phyloP scores from a whole-genome alignment of 768 basidiomycete species.

The Hortiboletus flavorubellus region DNA sequence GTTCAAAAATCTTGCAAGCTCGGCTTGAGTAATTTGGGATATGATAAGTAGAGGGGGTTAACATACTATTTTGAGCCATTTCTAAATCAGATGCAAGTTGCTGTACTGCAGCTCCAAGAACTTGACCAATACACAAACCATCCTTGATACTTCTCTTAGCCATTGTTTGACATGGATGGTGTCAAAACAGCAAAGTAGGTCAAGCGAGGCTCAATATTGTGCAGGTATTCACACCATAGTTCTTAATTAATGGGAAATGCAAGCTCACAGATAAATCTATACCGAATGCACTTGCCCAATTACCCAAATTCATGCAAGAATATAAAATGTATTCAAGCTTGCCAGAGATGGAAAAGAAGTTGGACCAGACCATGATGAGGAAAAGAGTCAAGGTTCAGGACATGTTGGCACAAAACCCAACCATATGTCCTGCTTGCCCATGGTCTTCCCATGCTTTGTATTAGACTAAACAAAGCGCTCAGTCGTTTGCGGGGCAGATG shows the following conservation, averaged over 20 bases:
- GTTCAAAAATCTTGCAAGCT: no score
- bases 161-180: conserved; percentile 21
- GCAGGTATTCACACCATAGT: background rate
- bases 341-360: conserved; percentile 81
- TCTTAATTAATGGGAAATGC: conserved; percentile 48
- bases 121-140: background rate
- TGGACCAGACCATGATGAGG: conserved; percentile 94
- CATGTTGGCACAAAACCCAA: conserved; percentile 71
- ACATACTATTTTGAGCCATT: conserved; percentile 1
- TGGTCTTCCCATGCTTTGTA: background rate
- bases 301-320: conserved; percentile 74
- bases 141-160: background rate
- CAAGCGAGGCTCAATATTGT: background rate
- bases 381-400: conserved; percentile 92
- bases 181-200: conserved; percentile 36
- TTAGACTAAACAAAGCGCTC: no score
- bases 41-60: background rate
- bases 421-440: conserved; percentile 32
- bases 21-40: no score
- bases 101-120: no score
- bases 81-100: background rate
- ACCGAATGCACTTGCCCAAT: conserved; percentile 71
- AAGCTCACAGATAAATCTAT: conserved; percentile 79
- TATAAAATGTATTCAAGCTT: conserved; percentile 85
- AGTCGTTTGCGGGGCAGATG: no score